phyloP scores from a whole-genome alignment of 2,329 filamentous ascomycete species.

The Colletotrichum phormii region DNA sequence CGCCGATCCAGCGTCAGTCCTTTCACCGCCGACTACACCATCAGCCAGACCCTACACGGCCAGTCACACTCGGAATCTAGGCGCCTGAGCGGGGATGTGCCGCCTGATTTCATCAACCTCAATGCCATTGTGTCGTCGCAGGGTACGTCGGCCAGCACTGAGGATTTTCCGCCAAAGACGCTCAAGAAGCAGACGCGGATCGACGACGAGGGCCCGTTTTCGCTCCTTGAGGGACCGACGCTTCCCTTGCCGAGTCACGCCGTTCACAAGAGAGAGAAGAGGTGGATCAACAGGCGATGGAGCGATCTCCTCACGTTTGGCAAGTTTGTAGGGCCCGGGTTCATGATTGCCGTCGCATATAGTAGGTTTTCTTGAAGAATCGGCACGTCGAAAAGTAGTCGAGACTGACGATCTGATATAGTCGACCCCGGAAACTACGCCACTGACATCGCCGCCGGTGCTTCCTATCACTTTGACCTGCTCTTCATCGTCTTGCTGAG shows the following conservation, averaged over 20 bases:
- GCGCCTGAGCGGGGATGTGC: constrained; percentile 20
- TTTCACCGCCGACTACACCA: constrained; percentile 34
- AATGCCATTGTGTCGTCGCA: constrained; percentile 16
- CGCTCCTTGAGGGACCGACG: neutral
- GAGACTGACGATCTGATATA: constrained; percentile 38
- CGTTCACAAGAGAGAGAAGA: neutral
- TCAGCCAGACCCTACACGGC: constrained; percentile 31
- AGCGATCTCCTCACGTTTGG: constrained; percentile 14
- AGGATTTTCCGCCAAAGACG: neutral
- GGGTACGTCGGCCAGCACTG: constrained; percentile 17
- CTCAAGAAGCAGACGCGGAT: neutral
- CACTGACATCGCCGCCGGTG: constrained; percentile 76
- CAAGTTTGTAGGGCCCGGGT: constrained; percentile 71
- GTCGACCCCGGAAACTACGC: constrained; percentile 76
- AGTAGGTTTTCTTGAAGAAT: constrained; percentile 51
- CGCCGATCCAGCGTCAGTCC: constrained; percentile 24
- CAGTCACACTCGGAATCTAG: constrained; percentile 8
- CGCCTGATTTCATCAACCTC: constrained; percentile 20
- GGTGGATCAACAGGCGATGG: constrained; percentile 9
- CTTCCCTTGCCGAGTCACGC: neutral
- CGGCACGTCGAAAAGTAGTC: neutral
- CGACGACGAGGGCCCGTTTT: neutral
- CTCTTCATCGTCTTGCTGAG: constrained; percentile 77
- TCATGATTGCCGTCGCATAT: constrained; percentile 71
- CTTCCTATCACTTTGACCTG: constrained; percentile 72